These are phyloP conservation scores for Entonaema liquescens DNA, from an alignment of 495 filamentous ascomycete species.

Conservation along the genomic window DNA sequence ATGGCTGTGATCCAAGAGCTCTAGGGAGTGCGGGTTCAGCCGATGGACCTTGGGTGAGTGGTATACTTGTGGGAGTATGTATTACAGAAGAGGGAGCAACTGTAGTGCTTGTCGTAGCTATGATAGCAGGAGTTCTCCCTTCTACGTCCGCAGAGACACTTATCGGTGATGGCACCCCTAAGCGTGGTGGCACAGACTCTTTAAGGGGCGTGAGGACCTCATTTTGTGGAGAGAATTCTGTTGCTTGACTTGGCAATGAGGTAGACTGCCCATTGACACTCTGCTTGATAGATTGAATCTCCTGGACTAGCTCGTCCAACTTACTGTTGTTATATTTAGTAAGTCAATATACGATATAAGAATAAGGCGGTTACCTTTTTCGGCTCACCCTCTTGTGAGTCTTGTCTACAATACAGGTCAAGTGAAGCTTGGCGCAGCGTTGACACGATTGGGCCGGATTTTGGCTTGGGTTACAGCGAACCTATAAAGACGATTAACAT, in stretches of 20 bases:
- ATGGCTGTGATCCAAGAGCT: slow-evolving; percentile 54
- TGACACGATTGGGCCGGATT: slow-evolving; percentile 52
- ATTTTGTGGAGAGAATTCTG: slow-evolving; percentile 21
- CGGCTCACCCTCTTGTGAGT: slow-evolving; percentile 56
- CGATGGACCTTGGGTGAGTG: slow-evolving; percentile 5
- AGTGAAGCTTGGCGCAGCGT: slow-evolving; percentile 55
- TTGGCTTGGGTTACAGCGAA: slow-evolving; percentile 55
- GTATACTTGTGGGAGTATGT: slow-evolving; percentile 35
- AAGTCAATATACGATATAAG: slow-evolving; percentile 12
- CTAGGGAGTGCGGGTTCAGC: slow-evolving; percentile 43
- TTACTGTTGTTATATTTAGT: slow-evolving; percentile 44
- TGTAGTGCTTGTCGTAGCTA: slow-evolving; percentile 9
- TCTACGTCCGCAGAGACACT: slow-evolving; percentile 27
- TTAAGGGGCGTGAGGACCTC: slow-evolving; percentile 25
- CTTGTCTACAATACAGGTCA: slow-evolving; percentile 56
- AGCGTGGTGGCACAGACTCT: slow-evolving; percentile 24
- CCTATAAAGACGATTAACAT: slow-evolving; percentile 38
- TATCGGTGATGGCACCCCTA: slow-evolving; percentile 41
- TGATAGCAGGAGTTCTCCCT: slow-evolving; percentile 13
- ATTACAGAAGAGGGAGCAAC: slow-evolving; percentile 32
- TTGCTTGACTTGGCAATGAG: slow-evolving; percentile 20
- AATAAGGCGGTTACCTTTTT: slow-evolving; percentile 44
- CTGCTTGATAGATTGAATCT: slow-evolving; percentile 56
- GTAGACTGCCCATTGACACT: slow-evolving; percentile 45
- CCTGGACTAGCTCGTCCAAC: slow-evolving; percentile 55